Base-by-base conservation (phyloP, 177 flowering plant species). In the Tripterygium wilfordii region DNA sequence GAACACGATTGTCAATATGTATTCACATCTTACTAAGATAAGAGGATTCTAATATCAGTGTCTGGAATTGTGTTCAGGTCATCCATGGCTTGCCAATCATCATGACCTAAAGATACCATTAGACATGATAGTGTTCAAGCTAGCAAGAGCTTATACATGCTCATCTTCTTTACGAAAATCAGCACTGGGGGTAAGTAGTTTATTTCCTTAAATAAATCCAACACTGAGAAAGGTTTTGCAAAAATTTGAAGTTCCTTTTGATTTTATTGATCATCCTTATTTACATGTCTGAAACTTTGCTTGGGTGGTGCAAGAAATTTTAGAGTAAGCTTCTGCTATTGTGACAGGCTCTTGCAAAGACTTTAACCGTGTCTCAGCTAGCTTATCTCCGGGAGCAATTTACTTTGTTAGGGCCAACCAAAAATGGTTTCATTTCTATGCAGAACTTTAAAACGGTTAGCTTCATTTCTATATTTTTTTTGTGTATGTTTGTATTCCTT, bases 331-430 rank as follows among this genome's bases (percentile, higher is more conserved):
- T 18, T 39, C 24, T 58, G 13, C 39, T 25, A 30, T 46, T 50
- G 16, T 66, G 51, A 50, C 85, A 91, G 98, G 95, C 92, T 68
- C 82, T 91, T 56, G 88, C 96, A 19, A 88, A 75, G 70, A 83
- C 98, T 25, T 66, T 91, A 62, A 66, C 79, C 17, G 69, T 74
- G 15, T 40, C 76, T 31, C 92, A 85, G 58, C 76, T 91, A 40
- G 72, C 67, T 31, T 91, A 85, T 76, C 61, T 91, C 9, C 71
- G 71, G 38, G 95, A 91, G 51, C 98, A 91, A 49, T 91, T 91
- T 61, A 62, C 65, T 19, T 57, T 82, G 27, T 52, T 91, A 14
- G 86, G 85, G 44, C 95, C 98, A 30, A 85, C 68, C 61, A 85
- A 85, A 64, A 72, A 57, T 46, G 98, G 96, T 38, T 72, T 57